Percentiles rank a stretch among this genome's conserved stretches.
Evolutionary conservation across 306 rosid species (phyloP).

Genomic region (Castanea crenata): DNA sequence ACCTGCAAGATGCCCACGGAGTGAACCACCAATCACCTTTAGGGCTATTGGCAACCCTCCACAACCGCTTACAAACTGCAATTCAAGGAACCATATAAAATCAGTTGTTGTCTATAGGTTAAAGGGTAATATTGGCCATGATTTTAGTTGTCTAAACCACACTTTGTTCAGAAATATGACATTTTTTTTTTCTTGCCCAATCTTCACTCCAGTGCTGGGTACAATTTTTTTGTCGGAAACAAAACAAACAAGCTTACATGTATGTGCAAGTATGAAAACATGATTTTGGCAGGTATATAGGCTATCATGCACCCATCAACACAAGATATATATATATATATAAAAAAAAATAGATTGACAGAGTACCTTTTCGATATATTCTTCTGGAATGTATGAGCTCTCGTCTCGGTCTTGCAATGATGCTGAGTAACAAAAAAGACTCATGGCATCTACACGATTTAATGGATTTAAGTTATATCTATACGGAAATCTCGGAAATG

Average conservation of each 20-base stretch:
- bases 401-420: neutral
- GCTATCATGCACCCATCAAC: too few species aligned
- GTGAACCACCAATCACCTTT: slow-evolving; percentile 26
- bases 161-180: too few species aligned
- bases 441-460: slow-evolving; percentile 14
- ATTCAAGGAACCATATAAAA: neutral
- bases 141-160: neutral
- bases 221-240: too few species aligned
- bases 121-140: neutral
- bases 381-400: slow-evolving; percentile 9
- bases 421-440: slow-evolving; percentile 28
- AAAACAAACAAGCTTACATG: too few species aligned
- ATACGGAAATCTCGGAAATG: slow-evolving; percentile 11
- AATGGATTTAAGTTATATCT: slow-evolving; percentile 12
- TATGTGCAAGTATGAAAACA: too few species aligned
- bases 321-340: too few species aligned
- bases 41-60: slow-evolving; percentile 34
- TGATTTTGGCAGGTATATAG: too few species aligned
- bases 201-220: too few species aligned
- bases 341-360: neutral
- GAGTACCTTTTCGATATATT: slow-evolving; percentile 21
- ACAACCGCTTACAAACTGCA: slow-evolving; percentile 29
- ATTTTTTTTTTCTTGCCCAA: too few species aligned
- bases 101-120: neutral
- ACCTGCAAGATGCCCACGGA: neutral